Conservation (phyloP, 495 filamentous ascomycete species). For the Aspergillus egyptiacus region DNA sequence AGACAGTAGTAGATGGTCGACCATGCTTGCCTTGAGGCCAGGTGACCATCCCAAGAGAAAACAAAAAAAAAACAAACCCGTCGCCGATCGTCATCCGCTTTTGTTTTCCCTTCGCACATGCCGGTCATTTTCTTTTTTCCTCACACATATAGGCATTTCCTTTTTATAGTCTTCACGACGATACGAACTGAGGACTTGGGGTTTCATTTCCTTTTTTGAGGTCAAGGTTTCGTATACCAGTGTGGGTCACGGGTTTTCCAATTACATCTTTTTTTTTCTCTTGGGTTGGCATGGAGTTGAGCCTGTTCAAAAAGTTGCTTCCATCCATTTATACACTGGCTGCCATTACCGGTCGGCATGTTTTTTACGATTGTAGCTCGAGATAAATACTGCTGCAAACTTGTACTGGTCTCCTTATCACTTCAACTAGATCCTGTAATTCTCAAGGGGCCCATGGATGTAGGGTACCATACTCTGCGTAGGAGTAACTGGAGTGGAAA, state of each 20-base stretch:
- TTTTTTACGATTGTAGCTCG: conserved; percentile 6
- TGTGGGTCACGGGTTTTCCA: conserved; percentile 4
- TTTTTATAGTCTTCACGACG: conserved; percentile 9
- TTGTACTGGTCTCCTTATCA: too few species aligned
- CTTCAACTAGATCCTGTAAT: too few species aligned
- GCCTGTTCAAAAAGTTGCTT: conserved; percentile 7
- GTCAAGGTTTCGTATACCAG: conserved; percentile 2
- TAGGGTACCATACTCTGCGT: too few species aligned
- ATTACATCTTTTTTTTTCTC: conserved; percentile 2
- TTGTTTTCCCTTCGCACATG: not conserved
- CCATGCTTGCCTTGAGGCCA: not conserved
- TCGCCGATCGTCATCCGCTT: conserved; percentile 2
- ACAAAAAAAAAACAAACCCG: not conserved
- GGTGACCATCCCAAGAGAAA: not conserved
- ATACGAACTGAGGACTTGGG: conserved; percentile 11
- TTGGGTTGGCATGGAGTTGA: conserved; percentile 19
- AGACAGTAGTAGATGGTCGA: not conserved
- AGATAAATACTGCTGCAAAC: too few species aligned
- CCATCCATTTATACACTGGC: conserved; percentile 9
- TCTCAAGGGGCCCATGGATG: too few species aligned
- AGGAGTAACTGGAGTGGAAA: too few species aligned
- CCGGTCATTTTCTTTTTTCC: not conserved
- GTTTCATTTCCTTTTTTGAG: conserved; percentile 1
- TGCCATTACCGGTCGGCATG: conserved; percentile 9
- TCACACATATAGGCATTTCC: conserved; percentile 1